These are phyloP conservation scores for Rossbeevera mucosa DNA, from an alignment of 768 basidiomycete genomes.

Conservation along the genomic window DNA sequence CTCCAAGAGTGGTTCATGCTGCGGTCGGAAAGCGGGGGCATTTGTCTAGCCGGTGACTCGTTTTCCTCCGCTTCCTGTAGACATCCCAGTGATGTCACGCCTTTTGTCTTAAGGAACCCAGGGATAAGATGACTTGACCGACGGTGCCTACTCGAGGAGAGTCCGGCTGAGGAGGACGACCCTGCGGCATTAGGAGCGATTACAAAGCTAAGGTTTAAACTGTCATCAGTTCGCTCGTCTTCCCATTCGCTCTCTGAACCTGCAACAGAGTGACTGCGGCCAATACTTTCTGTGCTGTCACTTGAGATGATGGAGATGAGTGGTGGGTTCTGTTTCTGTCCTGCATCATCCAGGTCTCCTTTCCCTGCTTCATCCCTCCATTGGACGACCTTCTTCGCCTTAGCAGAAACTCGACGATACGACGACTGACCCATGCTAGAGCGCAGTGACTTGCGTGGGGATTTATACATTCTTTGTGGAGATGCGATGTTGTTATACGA, in stretches of 20 bases:
- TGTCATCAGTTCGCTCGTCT: constrained; percentile 82
- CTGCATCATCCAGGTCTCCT: constrained; percentile 69
- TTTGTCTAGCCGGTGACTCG: constrained; percentile 28
- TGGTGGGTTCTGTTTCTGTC: constrained; percentile 23
- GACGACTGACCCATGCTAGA: constrained; percentile 59
- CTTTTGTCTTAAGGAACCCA: constrained; percentile 56
- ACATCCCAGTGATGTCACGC: constrained; percentile 49
- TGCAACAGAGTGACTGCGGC: constrained; percentile 41
- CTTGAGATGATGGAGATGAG: constrained; percentile 30
- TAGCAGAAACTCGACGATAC: constrained; percentile 61
- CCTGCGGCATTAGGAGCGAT: constrained; percentile 23
- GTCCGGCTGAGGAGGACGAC: constrained; percentile 32
- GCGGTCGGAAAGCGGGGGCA: constrained; percentile 56
- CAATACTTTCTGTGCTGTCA: constrained; percentile 34
- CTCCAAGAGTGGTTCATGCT: constrained; percentile 49
- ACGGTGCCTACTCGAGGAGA: constrained; percentile 38
- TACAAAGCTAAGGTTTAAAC: constrained; percentile 52
- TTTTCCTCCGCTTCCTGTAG: constrained; percentile 73
- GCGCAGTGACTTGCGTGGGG: constrained; percentile 72
- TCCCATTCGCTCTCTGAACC: constrained; percentile 88
- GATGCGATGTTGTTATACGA: constrained; percentile 40
- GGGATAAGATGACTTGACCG: constrained; percentile 67
- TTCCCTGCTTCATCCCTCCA: constrained; percentile 88
- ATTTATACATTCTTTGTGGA: constrained; percentile 49
- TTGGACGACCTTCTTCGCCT: constrained; percentile 74